Conservation (phyloP, 2,329 filamentous ascomycete species). For the Colletotrichum incanum region DNA sequence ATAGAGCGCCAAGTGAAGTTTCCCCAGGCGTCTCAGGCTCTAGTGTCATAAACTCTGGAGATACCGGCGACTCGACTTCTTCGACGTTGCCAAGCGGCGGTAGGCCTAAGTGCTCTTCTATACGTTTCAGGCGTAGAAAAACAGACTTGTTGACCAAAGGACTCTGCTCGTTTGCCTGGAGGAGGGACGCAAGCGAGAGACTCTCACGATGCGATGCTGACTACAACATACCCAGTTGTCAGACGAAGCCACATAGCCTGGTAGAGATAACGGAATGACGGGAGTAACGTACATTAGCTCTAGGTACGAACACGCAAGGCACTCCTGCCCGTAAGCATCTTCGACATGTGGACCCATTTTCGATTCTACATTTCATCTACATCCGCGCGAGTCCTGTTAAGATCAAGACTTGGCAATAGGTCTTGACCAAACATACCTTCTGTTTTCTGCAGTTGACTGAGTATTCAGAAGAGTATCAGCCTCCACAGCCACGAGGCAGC, state of each 20-base stretch:
- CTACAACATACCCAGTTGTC: conserved; percentile 24
- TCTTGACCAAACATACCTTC: conserved; percentile 43
- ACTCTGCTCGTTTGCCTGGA: conserved; percentile 38
- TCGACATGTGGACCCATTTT: conserved; percentile 52
- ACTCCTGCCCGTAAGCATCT: conserved; percentile 54
- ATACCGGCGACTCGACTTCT: conserved; percentile 33
- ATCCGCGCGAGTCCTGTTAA: not conserved
- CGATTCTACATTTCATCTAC: conserved; percentile 56
- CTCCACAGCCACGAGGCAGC: conserved; percentile 16
- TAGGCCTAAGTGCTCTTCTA: conserved; percentile 49
- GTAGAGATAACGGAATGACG: not conserved
- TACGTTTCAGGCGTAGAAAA: conserved; percentile 46
- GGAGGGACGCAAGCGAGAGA: conserved; percentile 38
- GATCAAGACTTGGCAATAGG: not conserved
- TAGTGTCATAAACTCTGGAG: not conserved
- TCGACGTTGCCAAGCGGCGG: conserved; percentile 42
- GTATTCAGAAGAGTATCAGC: conserved; percentile 20
- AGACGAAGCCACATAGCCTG: not conserved
- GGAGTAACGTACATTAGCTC: conserved; percentile 54
- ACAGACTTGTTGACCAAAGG: conserved; percentile 43
- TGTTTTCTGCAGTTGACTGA: conserved; percentile 50
- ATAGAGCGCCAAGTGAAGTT: conserved; percentile 47
- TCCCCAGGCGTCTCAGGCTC: conserved; percentile 31
- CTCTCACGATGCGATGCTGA: conserved; percentile 41
- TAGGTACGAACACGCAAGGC: conserved; percentile 58